Percentiles rank a stretch among this genome's conserved stretches.
Conservation (phyloP, 1,284 basidiomycete genomes). For the Ustilago trichophora region DNA sequence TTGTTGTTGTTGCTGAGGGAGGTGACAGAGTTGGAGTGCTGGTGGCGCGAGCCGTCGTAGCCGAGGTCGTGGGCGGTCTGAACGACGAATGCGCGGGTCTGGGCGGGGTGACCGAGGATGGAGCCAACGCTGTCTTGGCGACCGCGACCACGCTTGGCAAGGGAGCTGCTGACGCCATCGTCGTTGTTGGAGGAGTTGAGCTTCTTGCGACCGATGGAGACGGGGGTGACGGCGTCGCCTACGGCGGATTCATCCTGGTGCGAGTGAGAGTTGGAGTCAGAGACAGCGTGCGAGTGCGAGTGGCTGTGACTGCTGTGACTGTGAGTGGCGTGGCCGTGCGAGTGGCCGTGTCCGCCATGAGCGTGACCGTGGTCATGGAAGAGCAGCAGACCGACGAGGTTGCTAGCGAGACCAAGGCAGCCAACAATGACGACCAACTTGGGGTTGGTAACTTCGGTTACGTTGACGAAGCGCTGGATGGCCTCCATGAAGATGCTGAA, state of each 20-base stretch:
- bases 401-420: conserved; percentile 87
- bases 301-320: too few species aligned
- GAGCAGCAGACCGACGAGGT: conserved; percentile 89
- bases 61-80: conserved; percentile 83
- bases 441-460: conserved; percentile 81
- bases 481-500: conserved; percentile 96
- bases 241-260: conserved; percentile 23
- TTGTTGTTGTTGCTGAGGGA: conserved; percentile 15
- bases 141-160: conserved; percentile 24
- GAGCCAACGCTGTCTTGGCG: conserved; percentile 51
- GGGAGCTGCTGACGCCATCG: conserved; percentile 2
- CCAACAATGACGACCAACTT: conserved; percentile 90
- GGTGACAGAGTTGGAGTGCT: conserved; percentile 30
- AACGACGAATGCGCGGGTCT: conserved; percentile 85
- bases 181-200: conserved; percentile 8
- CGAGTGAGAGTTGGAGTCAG: conserved; percentile 37
- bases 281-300: conserved; percentile 41
- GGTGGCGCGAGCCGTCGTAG: conserved; percentile 51
- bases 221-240: conserved; percentile 7
- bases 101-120: conserved; percentile 84
- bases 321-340: conserved; percentile 72
- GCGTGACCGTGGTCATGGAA: conserved; percentile 76
- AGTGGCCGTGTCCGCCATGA: conserved; percentile 72
- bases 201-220: conserved; percentile 26
- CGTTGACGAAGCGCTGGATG: conserved; percentile 83